A percentile compares a stretch with the other conserved stretches of the same genome.
These are phyloP conservation scores for Cordyceps cicadae DNA, from an alignment of 2,329 filamentous ascomycete species.

Conservation along the genomic window DNA sequence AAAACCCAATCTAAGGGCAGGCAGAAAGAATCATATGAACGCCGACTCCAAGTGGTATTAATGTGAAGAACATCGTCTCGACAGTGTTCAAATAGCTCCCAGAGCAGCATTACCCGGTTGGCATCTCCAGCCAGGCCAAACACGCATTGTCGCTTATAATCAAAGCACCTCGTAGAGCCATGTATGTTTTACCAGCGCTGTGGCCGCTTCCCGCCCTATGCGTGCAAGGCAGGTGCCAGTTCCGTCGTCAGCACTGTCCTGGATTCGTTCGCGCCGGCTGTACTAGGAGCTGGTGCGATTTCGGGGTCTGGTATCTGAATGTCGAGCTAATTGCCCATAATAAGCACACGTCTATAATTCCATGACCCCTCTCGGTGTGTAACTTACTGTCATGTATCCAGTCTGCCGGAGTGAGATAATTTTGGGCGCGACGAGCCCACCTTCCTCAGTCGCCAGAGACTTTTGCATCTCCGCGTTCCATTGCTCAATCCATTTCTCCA, in stretches of 20 bases:
- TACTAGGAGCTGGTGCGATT: slow-evolving; percentile 47
- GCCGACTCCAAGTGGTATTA: slow-evolving; percentile 10
- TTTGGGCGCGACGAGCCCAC: slow-evolving; percentile 48
- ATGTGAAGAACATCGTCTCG: not conserved
- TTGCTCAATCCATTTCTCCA: slow-evolving; percentile 76
- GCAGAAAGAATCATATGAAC: not conserved
- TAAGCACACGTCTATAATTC: not conserved
- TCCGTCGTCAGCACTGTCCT: slow-evolving; percentile 27
- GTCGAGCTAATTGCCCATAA: slow-evolving; percentile 48
- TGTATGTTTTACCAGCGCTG: not conserved
- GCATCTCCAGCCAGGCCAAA: not conserved
- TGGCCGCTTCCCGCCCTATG: slow-evolving; percentile 4
- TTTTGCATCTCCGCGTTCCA: slow-evolving; percentile 73
- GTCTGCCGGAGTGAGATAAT: slow-evolving; percentile 74
- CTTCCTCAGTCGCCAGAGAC: slow-evolving; percentile 40
- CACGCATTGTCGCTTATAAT: not conserved
- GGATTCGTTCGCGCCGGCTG: slow-evolving; percentile 30
- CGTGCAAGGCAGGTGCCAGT: slow-evolving; percentile 19
- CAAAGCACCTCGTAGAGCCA: not conserved
- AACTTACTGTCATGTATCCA: slow-evolving; percentile 73
- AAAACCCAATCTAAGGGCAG: not conserved
- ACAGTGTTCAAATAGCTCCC: not conserved
- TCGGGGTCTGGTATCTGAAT: slow-evolving; percentile 76
- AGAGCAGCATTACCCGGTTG: not conserved
- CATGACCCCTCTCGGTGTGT: not conserved